Evolutionary conservation across 352 stramenopile species (phyloP).

Genomic region (Pythium chondricola): DNA sequence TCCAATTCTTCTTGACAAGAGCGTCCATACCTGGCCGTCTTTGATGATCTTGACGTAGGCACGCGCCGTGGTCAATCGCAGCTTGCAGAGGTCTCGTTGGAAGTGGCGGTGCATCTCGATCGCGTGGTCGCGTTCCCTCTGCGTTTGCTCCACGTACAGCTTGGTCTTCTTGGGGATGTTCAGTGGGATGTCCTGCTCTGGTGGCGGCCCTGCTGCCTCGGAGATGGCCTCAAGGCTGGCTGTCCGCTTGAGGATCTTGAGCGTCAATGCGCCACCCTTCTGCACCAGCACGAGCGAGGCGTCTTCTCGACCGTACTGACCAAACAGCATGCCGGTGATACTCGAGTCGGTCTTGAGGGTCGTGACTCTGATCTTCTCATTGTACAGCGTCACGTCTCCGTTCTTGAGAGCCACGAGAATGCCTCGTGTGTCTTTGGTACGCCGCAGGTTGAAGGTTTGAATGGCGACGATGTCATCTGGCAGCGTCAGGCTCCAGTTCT

Average conservation of each 20-base stretch:
- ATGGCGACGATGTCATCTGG: constrained; percentile 79
- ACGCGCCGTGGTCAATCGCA: constrained; percentile 80
- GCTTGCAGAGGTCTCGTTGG: constrained; percentile 86
- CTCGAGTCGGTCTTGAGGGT: constrained; percentile 55
- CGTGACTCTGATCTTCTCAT: constrained; percentile 83
- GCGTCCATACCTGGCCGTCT: constrained; percentile 54
- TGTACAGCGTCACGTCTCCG: constrained; percentile 85
- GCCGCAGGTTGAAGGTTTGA: constrained; percentile 59
- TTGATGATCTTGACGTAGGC: constrained; percentile 90
- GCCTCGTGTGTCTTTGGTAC: constrained; percentile 69
- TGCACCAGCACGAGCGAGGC: constrained; percentile 77
- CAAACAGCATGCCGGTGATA: constrained; percentile 80
- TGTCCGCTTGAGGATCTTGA: constrained; percentile 88
- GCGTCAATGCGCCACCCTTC: constrained; percentile 69
- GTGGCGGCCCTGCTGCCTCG: constrained; percentile 62
- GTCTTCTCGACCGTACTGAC: constrained; percentile 84
- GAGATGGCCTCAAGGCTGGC: constrained; percentile 73
- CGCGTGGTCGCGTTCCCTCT: constrained; percentile 85
- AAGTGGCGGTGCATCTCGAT: constrained; percentile 91
- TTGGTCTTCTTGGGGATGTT: constrained; percentile 94
- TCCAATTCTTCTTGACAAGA: not conserved
- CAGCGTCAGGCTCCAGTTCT: constrained; percentile 88
- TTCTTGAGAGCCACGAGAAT: constrained; percentile 81
- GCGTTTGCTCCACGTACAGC: constrained; percentile 90
- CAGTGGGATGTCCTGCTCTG: constrained; percentile 90